Base-by-base conservation (phyloP, 441 rosid genomes). In the Geranium incanum region DNA sequence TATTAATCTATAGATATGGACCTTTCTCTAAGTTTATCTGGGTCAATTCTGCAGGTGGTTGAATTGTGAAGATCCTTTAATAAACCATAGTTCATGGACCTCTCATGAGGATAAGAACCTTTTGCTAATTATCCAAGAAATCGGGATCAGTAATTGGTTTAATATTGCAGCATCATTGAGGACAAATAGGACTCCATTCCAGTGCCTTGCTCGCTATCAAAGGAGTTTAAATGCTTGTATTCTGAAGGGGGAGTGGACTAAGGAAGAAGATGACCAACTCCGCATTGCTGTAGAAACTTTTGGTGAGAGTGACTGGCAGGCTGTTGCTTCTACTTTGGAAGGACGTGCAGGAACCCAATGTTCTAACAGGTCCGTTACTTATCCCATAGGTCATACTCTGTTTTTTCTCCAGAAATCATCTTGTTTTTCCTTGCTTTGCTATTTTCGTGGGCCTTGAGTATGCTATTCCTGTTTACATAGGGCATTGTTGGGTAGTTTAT, bases 291-390 rank as follows among this genome's bases (percentile, higher is more conserved):
- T 92, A 5, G 88, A 83, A 71, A 78, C 73, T 55, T 82, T 68
- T 80, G 99, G 97, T 39, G 92, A 88, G 79, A 75, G 85, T 37
- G 76, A 92, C 79, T 89, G 96, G 96, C 97, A 92, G 77, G 71
- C 84, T 76, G 89, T 88, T 62, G 99, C 99, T 50, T 85, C 87
- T 52, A 67, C 80, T 71, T 79, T 92, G 75, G 78, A 77, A 75
- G 92, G 92, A 71, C 82, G 97, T 74, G 77, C 92, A 71, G 99
- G 99, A 72, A 41, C 92, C 38, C 98, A 95, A 74, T 92, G 99
- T 86, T 88, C 99, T 70, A 89, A 91, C 45, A 83, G 97, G 97
- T 92, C 73, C 85, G 91, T 84, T 67, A 65, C 28, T 67, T 68
- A 12, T 69, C 76, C 50, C 63, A 45, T 45, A 60, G 3, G 45